A percentile compares a stretch with the other conserved stretches of the same genome.
phyloP scores from a whole-genome alignment of 108 stramenopile genomes.

The Fragilariopsis cylindrus region DNA sequence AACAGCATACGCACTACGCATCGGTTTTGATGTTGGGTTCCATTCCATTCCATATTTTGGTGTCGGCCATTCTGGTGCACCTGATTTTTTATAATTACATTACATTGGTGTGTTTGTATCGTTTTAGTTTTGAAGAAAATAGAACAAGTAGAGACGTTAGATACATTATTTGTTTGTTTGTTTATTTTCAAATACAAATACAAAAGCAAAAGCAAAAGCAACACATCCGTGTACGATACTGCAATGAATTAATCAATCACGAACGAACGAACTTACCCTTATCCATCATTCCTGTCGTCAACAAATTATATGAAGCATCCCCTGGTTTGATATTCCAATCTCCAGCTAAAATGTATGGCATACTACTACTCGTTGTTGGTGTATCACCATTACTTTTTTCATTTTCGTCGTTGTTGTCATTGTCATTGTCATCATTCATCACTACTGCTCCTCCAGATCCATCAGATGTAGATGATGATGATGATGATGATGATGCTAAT shows the following conservation, averaged over 20 bases:
- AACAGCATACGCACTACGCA: constrained; percentile 74
- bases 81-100: not conserved
- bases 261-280: constrained; percentile 1
- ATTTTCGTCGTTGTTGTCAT: not conserved
- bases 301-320: constrained; percentile 78
- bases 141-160: too few relatives aligned
- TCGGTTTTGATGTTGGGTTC: constrained; percentile 47
- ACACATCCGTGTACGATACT: not conserved
- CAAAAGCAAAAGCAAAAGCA: not conserved
- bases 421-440: not conserved
- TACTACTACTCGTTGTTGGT: not conserved
- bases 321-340: constrained; percentile 93
- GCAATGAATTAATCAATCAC: not conserved
- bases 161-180: too few relatives aligned
- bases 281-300: constrained; percentile 81
- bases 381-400: not conserved
- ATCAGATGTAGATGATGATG: not conserved
- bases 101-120: not conserved
- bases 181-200: not conserved
- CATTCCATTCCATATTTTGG: constrained; percentile 67
- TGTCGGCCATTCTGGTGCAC: constrained; percentile 32
- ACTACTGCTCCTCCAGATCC: not conserved
- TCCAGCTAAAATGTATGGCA: constrained; percentile 76
- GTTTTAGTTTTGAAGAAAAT: not conserved
- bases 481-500: constrained; percentile 1